Base-by-base conservation (phyloP, 495 filamentous ascomycete genomes). In the Lasiosphaeris hirsuta region DNA sequence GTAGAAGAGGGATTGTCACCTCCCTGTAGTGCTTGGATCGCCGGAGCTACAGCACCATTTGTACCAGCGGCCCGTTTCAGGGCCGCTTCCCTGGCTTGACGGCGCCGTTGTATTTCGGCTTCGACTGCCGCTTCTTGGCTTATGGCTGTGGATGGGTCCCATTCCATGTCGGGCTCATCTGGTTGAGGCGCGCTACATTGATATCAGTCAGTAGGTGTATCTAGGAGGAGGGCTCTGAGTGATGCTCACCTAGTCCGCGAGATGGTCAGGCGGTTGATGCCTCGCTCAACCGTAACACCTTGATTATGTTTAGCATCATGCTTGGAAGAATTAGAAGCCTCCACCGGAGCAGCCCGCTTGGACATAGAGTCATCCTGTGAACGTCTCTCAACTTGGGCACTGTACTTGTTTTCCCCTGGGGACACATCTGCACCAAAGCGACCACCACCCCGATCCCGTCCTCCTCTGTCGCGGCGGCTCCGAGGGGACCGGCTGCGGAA, bases 21-120 rank as follows among this genome's bases (percentile, higher is more conserved):
- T 57, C 84, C 75, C 61, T 88, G 84, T 38, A 95, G 72, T 48
- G 88, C 88, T 71, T 94, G 90, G 14, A 93, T 83, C 60, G 95
- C 75, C 4, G 88, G 89, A 7, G 86, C 88, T 49, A 85, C 81
- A 44, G 82, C 83, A 68, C 53, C 35, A 11, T 47, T 55, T 30
- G 23, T 30, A 33, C 84, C 83, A 64, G 92, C 86, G 69, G 89
- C 94, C 62, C 91, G 63, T 43, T 68, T 90, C 67, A 89, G 86
- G 62, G 96, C 89, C 23, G 90, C 92, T 75, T 96, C 92, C 60
- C 94, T 86, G 44, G 87, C 84, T 61, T 87, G 91, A 10, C 90
- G 87, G 50, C 93, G 88, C 66, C 93, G 88, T 69, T 96, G 90
- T 61, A 96, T 85, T 62, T 91, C 79, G 51, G 86, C 81, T 53